A percentile compares a stretch with the other conserved stretches of the same genome.
phyloP scores from a whole-genome alignment of 148 eudicot genomes.

The Cornus kousa region DNA sequence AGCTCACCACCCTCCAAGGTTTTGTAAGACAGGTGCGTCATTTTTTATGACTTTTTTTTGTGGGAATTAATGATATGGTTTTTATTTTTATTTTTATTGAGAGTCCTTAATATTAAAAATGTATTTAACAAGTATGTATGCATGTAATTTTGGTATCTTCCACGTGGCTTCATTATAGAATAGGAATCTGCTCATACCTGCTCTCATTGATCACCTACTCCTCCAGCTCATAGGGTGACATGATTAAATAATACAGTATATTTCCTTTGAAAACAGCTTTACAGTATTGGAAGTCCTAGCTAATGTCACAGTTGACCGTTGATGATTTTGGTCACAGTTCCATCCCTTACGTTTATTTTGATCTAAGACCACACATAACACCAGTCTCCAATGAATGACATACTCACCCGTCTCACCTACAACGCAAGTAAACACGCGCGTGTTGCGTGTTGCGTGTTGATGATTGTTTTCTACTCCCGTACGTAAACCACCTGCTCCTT shows the following conservation, averaged over 20 bases:
- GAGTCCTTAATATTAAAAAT: background rate
- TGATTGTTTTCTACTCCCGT: no score
- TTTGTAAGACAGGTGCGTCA: slow-evolving; percentile 75
- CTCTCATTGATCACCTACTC: slow-evolving; percentile 21
- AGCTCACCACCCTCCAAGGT: slow-evolving; percentile 77
- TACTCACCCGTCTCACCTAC: no score
- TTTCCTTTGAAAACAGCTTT: background rate
- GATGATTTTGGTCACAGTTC: background rate
- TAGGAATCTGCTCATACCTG: slow-evolving; percentile 21
- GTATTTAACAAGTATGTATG: background rate
- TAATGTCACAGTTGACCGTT: background rate
- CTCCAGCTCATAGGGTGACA: slow-evolving; percentile 6
- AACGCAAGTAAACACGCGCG: no score
- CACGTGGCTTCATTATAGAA: slow-evolving; percentile 6
- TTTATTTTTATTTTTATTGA: no score
- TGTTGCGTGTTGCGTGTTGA: no score
- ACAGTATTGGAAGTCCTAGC: background rate
- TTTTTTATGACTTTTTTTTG: no score
- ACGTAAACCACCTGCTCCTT: no score
- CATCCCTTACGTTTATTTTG: background rate
- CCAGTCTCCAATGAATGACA: no score
- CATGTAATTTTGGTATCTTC: background rate
- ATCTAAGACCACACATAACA: background rate
- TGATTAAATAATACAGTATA: no score
- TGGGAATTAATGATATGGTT: no score